These are phyloP conservation scores for Anthracocystis setariae DNA, from an alignment of 1,284 basidiomycete species.

Conservation along the genomic window DNA sequence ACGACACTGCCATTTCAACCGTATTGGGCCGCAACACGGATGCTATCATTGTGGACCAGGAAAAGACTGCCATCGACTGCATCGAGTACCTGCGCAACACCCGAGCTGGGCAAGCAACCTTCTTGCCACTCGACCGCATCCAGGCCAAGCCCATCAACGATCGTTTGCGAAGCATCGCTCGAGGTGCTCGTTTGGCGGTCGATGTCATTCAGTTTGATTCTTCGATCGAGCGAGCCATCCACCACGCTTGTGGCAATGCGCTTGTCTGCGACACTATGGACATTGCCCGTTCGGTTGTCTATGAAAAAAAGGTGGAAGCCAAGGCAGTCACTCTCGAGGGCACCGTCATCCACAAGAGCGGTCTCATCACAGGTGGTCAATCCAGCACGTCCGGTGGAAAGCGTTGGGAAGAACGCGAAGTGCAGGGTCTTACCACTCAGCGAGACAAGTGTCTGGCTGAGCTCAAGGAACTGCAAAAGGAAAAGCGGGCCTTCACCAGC, in stretches of 20 bases:
- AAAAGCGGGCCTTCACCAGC: slow-evolving; percentile 81
- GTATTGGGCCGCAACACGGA: slow-evolving; percentile 94
- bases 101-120: slow-evolving; percentile 92
- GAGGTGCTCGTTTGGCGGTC: slow-evolving; percentile 89
- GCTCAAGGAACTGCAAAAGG: slow-evolving; percentile 81
- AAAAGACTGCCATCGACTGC: slow-evolving; percentile 96
- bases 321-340: slow-evolving; percentile 98
- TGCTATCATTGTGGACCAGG: slow-evolving; percentile 93
- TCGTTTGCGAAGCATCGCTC: slow-evolving; percentile 88
- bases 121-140: slow-evolving; percentile 96
- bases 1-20: slow-evolving; percentile 92
- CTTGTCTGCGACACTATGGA: slow-evolving; percentile 95
- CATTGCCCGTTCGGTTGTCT: slow-evolving; percentile 87
- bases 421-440: slow-evolving; percentile 79
- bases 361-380: slow-evolving; percentile 92
- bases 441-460: slow-evolving; percentile 79
- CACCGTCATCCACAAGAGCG: slow-evolving; percentile 96
- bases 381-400: slow-evolving; percentile 72
- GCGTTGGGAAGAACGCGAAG: slow-evolving; percentile 87
- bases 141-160: slow-evolving; percentile 93
- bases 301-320: slow-evolving; percentile 92
- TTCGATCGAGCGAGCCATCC: slow-evolving; percentile 83
- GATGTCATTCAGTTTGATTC: slow-evolving; percentile 75
- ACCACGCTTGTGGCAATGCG: slow-evolving; percentile 93
- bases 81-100: slow-evolving; percentile 97